phyloP scores from a whole-genome alignment of 352 stramenopile species.

The Blastocystis sp. region DNA sequence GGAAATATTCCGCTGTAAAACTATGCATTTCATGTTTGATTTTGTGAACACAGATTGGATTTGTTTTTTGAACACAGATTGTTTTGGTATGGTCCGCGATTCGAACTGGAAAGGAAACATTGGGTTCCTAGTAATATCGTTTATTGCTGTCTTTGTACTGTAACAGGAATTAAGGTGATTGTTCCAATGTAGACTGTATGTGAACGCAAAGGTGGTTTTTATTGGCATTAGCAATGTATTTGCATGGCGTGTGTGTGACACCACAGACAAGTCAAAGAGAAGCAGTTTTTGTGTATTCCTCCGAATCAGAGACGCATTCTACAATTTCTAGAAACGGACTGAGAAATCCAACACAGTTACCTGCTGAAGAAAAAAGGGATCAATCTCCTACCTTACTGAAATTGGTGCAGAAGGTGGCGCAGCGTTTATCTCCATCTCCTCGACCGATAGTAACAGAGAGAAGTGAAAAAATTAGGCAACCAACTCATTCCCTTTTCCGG shows the following conservation, averaged over 20 bases:
- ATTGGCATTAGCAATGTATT: neutral
- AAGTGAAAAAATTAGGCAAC: neutral
- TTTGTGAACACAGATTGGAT: neutral
- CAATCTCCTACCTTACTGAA: neutral
- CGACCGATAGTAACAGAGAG: neutral
- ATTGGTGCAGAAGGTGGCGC: neutral
- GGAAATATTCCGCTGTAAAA: neutral
- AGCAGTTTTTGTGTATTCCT: neutral
- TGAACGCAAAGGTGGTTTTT: conserved; percentile 1
- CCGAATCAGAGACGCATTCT: neutral
- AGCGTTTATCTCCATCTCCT: neutral
- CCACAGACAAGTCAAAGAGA: neutral
- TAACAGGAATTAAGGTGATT: neutral
- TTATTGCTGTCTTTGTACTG: neutral
- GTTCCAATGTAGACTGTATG: neutral
- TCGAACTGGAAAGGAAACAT: neutral
- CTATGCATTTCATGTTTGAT: neutral
- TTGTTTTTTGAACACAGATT: neutral
- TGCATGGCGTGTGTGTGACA: neutral
- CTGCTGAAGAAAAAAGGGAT: neutral
- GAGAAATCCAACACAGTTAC: neutral
- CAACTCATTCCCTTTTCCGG: neutral
- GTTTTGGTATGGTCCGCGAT: neutral
- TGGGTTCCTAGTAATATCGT: neutral
- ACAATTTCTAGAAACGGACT: neutral